Conservation (phyloP, 1,284 basidiomycete species). For the Athelia sp. region DNA sequence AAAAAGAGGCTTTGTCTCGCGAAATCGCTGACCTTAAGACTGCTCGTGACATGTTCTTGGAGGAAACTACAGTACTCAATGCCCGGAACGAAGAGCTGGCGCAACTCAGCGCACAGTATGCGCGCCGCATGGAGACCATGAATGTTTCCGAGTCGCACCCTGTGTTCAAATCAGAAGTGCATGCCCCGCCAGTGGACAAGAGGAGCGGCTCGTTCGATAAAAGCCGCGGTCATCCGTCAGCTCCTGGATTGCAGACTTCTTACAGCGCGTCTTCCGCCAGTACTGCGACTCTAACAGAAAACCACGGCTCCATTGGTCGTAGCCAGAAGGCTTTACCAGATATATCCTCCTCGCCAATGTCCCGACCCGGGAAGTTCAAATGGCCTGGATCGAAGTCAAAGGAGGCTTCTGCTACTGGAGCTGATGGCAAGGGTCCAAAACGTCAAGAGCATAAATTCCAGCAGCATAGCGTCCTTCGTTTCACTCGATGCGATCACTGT, state of each 20-base stretch:
- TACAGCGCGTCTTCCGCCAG: constrained; percentile 22
- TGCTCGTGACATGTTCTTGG: constrained; percentile 81
- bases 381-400: constrained; percentile 55
- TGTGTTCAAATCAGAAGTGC: constrained; percentile 21
- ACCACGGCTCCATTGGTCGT: constrained; percentile 23
- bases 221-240: constrained; percentile 16
- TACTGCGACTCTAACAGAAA: constrained; percentile 14
- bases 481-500: constrained; percentile 92
- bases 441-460: constrained; percentile 81
- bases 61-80: constrained; percentile 88
- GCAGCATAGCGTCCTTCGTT: constrained; percentile 83
- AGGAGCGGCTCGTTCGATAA: constrained; percentile 30
- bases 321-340: constrained; percentile 21
- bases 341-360: constrained; percentile 33
- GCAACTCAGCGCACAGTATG: constrained; percentile 78
- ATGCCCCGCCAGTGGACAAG: constrained; percentile 17
- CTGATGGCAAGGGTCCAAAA: constrained; percentile 38
- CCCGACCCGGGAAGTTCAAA: constrained; percentile 48
- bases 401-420: constrained; percentile 15
- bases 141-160: constrained; percentile 20
- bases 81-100: constrained; percentile 90
- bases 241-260: constrained; percentile 18
- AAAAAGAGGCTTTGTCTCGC: constrained; percentile 74
- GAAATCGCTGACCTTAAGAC: constrained; percentile 89
- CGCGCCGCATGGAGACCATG: constrained; percentile 63